Evolutionary conservation across 2,329 filamentous ascomycete genomes (phyloP), one percentile per base, ranked within the genome.

Genomic region (Microdochium paspali): DNA sequence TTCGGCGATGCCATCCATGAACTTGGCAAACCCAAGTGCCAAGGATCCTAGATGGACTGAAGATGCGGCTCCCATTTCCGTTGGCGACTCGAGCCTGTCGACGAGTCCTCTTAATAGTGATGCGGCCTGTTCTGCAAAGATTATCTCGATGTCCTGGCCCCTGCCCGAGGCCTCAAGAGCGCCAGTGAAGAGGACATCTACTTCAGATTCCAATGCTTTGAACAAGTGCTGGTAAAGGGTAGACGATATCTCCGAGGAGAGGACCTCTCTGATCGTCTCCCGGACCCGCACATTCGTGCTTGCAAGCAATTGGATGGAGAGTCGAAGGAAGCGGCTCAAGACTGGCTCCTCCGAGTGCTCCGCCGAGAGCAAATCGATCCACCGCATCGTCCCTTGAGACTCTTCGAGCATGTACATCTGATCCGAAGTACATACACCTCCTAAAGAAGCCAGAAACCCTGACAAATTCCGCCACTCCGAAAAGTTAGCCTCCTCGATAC

Each of bases 391-490:
- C 47, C 6, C 23, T 7, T 40, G 35, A 15, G 78, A 69, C 46
- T 85, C 82, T 44, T 84, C 82, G 4, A 79, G 58, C 10, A 73
- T 66, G 46, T 72, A 66, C 44, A 74, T 68, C 57, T 80, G 76
- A 48, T 80, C 76, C 2, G 81, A 76, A 9, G 78, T 78, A 59
- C 82, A 86, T 47, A 81, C 75, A 2, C 82, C 82, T 13, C 80
- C 82, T 4, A 85, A 64, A 0, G 82, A 84, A 4, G 81, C 81
- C 10, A 86, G 68, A 52, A 86, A 84, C 0, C 82, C 82, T 1
- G 82, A 84, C 55, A 80, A 76, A 52, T 85, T 86, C 31, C 82
- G 74, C 82, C 82, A 86, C 56, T 85, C 80, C 1, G 76, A 72
- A 13, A 84, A 62, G 3, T 70, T 68, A 50, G 65, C 73, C 52